Percentiles rank a stretch among this genome's conserved stretches.
phyloP scores from a whole-genome alignment of 2,329 filamentous ascomycete species.

The Sporothrix mexicana region DNA sequence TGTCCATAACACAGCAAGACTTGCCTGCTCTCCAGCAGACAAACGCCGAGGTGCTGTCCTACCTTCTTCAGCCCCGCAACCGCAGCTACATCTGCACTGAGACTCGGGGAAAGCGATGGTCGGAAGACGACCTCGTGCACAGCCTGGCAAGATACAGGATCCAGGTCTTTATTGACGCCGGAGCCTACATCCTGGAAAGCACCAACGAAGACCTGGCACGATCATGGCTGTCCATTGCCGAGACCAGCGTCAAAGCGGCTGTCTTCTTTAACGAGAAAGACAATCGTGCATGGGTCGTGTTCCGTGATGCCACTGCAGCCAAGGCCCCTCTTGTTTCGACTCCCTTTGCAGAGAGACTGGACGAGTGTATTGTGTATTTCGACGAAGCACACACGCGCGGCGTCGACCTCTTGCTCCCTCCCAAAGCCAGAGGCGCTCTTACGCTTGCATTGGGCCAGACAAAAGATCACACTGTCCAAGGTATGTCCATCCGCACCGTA shows the following conservation, averaged over 20 bases:
- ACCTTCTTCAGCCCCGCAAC: constrained; percentile 61
- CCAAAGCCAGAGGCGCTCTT: constrained; percentile 55
- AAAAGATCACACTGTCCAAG: constrained; percentile 67
- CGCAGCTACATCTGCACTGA: constrained; percentile 51
- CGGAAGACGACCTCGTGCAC: constrained; percentile 53
- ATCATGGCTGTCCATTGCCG: constrained; percentile 14
- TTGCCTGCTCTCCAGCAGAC: constrained; percentile 62
- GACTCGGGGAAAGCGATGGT: constrained; percentile 46
- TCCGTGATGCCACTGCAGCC: constrained; percentile 17
- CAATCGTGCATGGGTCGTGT: constrained; percentile 36
- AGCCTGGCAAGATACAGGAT: constrained; percentile 49
- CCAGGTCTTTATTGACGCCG: constrained; percentile 66
- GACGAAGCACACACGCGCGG: constrained; percentile 67
- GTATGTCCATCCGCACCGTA: no score
- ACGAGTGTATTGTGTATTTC: constrained; percentile 61
- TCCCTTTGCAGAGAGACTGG: constrained; percentile 60
- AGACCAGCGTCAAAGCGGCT: neutral
- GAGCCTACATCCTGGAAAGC: constrained; percentile 62
- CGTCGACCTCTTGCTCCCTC: constrained; percentile 63
- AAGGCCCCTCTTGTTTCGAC: constrained; percentile 57
- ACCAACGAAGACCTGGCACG: constrained; percentile 27
- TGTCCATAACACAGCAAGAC: constrained; percentile 67
- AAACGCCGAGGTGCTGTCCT: constrained; percentile 67
- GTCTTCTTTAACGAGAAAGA: constrained; percentile 46
- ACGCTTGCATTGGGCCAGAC: constrained; percentile 63